Evolutionary conservation across 768 basidiomycete genomes (phyloP).

Genomic region (Agrocybe praecox): DNA sequence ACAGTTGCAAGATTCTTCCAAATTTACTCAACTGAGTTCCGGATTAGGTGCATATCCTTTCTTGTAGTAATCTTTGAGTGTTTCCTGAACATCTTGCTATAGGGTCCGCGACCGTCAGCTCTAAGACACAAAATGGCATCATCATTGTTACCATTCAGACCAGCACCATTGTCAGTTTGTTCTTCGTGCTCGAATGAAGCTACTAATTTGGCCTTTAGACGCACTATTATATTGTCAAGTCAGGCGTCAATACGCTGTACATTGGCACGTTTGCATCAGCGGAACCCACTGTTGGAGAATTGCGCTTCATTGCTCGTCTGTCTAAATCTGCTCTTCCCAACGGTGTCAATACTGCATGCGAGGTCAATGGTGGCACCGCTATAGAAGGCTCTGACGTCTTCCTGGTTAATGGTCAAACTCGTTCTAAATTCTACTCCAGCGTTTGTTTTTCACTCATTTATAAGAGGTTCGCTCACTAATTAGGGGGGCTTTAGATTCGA

Average conservation of each 20-base stretch:
- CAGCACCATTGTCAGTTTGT: constrained; percentile 39
- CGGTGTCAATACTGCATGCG: constrained; percentile 35
- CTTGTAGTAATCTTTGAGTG: not conserved
- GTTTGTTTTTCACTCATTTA: constrained; percentile 21
- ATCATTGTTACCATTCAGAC: constrained; percentile 44
- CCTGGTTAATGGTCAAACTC: constrained; percentile 44
- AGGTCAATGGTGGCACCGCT: constrained; percentile 41
- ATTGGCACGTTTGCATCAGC: constrained; percentile 48
- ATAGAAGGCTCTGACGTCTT: constrained; percentile 53
- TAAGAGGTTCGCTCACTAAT: not conserved
- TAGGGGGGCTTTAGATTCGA: constrained; percentile 30
- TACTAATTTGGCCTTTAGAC: constrained; percentile 26
- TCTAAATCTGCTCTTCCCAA: constrained; percentile 40
- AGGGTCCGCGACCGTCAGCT: constrained; percentile 45
- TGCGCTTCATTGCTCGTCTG: constrained; percentile 51
- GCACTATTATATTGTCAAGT: constrained; percentile 48
- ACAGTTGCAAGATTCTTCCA: constrained; percentile 45
- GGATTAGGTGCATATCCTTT: constrained; percentile 40
- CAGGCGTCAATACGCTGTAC: constrained; percentile 45
- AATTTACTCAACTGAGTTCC: constrained; percentile 49
- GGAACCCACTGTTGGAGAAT: constrained; percentile 48
- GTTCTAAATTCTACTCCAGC: constrained; percentile 52
- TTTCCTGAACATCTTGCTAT: not conserved
- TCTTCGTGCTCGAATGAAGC: not conserved
- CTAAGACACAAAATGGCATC: constrained; percentile 40